Percentiles rank a stretch among this genome's conserved stretches.
These are phyloP conservation scores for Chrysoporthe cubensis DNA, from an alignment of 2,329 filamentous ascomycete species.

Conservation along the genomic window DNA sequence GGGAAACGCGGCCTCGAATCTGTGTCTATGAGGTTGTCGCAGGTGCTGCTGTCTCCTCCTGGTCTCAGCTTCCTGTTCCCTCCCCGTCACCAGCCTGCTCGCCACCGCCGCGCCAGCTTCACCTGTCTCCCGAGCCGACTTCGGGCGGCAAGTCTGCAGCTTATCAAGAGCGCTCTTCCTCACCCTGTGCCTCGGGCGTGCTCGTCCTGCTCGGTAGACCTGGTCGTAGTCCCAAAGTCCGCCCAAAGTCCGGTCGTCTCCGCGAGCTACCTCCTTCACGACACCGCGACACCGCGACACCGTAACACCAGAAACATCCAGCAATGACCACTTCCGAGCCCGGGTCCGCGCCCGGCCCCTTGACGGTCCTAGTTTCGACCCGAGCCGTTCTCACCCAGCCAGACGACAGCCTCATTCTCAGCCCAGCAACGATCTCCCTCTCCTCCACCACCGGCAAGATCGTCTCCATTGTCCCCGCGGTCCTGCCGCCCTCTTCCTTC, in stretches of 20 bases:
- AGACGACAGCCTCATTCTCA: conserved; percentile 64
- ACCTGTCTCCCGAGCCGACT: neutral
- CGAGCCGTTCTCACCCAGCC: conserved; percentile 78
- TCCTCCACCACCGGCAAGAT: conserved; percentile 85
- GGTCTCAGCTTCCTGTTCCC: neutral
- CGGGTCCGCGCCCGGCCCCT: conserved; percentile 38
- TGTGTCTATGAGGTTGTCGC: neutral
- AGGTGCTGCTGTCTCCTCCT: neutral
- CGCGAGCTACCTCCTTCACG: neutral
- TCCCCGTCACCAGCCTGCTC: neutral
- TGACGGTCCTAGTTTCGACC: conserved; percentile 82
- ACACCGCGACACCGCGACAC: conserved; percentile 3
- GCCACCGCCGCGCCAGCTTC: neutral
- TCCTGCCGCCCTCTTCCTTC: conserved; percentile 78
- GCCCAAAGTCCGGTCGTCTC: neutral
- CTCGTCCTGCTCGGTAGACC: neutral
- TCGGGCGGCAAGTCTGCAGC: neutral
- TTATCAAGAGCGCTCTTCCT: neutral
- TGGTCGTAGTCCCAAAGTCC: neutral
- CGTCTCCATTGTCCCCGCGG: conserved; percentile 69
- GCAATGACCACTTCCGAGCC: conserved; percentile 40
- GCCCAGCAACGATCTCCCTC: conserved; percentile 81
- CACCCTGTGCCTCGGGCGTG: neutral
- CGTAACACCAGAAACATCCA: conserved; percentile 19
- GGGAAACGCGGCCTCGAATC: conserved; percentile 1